phyloP scores from a whole-genome alignment of 2,329 filamentous ascomycete species.

The Davidsoniella eucalypti region DNA sequence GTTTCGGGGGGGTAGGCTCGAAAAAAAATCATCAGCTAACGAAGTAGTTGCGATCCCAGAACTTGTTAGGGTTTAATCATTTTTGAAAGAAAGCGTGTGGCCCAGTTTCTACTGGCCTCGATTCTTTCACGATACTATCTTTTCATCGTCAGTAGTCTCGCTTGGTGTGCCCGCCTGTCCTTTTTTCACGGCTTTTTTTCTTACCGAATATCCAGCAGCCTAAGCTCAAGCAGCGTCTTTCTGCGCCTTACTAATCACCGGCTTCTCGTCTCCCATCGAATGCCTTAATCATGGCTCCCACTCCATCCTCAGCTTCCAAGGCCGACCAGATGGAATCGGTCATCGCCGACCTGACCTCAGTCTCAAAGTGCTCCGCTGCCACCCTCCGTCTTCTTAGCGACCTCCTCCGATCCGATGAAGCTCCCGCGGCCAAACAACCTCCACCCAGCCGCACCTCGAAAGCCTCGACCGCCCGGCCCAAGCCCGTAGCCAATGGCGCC shows the following conservation, averaged over 20 bases:
- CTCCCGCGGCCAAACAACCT: constrained; percentile 4
- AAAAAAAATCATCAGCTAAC: background rate
- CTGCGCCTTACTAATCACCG: background rate
- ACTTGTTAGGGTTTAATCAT: too few species aligned
- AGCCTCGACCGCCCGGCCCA: constrained; percentile 20
- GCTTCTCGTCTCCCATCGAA: background rate
- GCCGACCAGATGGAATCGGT: constrained; percentile 11
- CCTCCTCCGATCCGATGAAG: constrained; percentile 9
- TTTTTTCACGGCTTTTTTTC: background rate
- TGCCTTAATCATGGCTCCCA: background rate
- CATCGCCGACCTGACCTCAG: constrained; percentile 8
- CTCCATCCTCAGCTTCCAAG: constrained; percentile 1
- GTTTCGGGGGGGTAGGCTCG: background rate
- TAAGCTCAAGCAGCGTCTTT: background rate
- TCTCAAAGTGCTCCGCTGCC: constrained; percentile 8
- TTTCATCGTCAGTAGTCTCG: background rate
- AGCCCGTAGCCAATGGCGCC: constrained; percentile 14
- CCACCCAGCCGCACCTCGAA: constrained; percentile 15
- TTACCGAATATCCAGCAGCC: background rate
- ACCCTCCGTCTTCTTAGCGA: constrained; percentile 11
- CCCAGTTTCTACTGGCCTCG: too few species aligned
- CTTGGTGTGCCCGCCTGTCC: background rate
- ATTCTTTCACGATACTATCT: background rate
- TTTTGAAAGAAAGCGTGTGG: too few species aligned
- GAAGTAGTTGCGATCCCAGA: too few species aligned